Conservation (phyloP, 2,329 filamentous ascomycete genomes). For the Beauveria rudraprayagi region DNA sequence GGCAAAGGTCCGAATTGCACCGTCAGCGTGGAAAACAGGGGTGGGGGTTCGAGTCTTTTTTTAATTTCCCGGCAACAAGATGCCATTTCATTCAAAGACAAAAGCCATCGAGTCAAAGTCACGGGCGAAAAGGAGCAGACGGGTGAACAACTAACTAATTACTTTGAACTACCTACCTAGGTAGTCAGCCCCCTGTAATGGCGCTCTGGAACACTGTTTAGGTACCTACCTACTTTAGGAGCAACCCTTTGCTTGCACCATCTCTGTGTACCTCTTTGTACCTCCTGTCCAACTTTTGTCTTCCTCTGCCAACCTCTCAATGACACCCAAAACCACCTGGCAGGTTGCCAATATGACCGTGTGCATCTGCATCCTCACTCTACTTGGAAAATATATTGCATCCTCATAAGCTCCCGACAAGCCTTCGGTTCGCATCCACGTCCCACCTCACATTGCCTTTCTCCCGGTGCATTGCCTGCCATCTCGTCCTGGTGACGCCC, state of each 20-base stretch:
- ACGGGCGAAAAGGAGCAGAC: neutral
- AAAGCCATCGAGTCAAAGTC: neutral
- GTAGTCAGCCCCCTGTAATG: neutral
- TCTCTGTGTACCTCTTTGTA: neutral
- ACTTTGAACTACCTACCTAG: too few species aligned
- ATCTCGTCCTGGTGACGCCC: neutral
- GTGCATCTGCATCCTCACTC: neutral
- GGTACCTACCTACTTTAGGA: neutral
- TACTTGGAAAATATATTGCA: neutral
- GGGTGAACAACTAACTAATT: too few species aligned
- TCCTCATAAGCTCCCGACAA: neutral
- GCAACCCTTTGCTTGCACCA: neutral
- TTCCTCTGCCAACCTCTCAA: neutral
- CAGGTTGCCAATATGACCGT: neutral
- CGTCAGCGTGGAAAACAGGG: neutral
- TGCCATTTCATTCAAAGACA: neutral
- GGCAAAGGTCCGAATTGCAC: too few species aligned
- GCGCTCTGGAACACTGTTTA: neutral
- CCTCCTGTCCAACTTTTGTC: neutral
- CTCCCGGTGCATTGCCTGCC: neutral
- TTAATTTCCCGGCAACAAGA: slow-evolving; percentile 4
- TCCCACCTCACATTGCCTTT: neutral
- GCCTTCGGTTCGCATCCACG: slow-evolving; percentile 1
- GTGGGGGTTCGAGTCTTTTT: neutral
- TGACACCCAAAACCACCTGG: slow-evolving; percentile 2